Evolutionary conservation across 306 rosid species (phyloP).

Genomic region (Malus orientalis): DNA sequence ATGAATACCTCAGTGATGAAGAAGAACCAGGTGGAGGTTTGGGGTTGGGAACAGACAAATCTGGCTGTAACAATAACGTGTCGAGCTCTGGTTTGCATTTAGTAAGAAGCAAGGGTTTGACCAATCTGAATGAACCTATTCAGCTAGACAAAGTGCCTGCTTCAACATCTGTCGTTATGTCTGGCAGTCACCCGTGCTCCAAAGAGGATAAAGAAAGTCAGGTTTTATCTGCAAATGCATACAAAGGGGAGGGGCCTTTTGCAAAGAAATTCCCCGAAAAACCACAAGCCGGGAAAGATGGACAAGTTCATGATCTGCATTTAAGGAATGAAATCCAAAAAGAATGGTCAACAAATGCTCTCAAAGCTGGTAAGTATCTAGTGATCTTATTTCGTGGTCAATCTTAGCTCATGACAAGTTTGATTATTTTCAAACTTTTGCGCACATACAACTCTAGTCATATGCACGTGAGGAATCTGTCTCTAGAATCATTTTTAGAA

Average conservation of each 20-base stretch:
- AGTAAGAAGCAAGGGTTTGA: background rate
- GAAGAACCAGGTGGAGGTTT: conserved; percentile 4
- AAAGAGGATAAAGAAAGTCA: background rate
- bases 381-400: background rate
- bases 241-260: conserved; percentile 12
- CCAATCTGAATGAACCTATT: conserved; percentile 21
- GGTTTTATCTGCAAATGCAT: conserved; percentile 2
- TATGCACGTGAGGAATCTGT: background rate
- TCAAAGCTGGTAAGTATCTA: conserved; percentile 12
- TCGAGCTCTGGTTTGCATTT: conserved; percentile 4
- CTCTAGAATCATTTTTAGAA: background rate
- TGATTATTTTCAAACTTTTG: too few species aligned
- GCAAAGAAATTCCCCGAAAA: conserved; percentile 11
- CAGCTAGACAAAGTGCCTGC: conserved; percentile 11
- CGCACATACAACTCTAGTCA: too few species aligned
- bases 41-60: background rate
- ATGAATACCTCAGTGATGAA: conserved; percentile 15
- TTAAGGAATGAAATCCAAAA: background rate
- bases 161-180: background rate
- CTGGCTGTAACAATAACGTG: background rate
- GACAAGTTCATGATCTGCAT: conserved; percentile 1
- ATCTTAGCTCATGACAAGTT: too few species aligned
- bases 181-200: background rate
- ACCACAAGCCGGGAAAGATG: background rate
- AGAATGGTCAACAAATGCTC: conserved; percentile 1